Conservation (phyloP, 2,329 filamentous ascomycete species). For the Neofusicoccum ribis region DNA sequence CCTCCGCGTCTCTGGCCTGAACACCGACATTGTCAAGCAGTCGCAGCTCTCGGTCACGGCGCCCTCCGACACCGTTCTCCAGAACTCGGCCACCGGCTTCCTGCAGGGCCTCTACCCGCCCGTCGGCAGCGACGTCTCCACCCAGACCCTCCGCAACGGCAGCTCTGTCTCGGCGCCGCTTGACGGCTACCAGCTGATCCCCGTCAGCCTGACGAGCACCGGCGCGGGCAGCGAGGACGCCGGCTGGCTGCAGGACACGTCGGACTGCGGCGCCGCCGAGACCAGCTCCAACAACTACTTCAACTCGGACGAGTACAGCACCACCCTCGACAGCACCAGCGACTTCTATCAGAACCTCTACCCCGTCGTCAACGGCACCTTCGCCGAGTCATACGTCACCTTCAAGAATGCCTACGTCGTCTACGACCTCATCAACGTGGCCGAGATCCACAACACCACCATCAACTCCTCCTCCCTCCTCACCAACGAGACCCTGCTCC, state of each 20-base stretch:
- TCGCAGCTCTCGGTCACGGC: slow-evolving; percentile 72
- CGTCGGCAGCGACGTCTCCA: slow-evolving; percentile 52
- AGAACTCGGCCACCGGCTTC: slow-evolving; percentile 77
- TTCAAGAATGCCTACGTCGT: slow-evolving; percentile 66
- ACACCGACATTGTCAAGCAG: slow-evolving; percentile 63
- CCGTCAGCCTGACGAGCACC: slow-evolving; percentile 62
- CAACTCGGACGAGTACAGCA: slow-evolving; percentile 50
- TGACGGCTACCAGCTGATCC: slow-evolving; percentile 81
- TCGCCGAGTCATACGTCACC: slow-evolving; percentile 49
- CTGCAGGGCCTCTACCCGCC: slow-evolving; percentile 87
- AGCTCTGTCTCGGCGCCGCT: slow-evolving; percentile 66
- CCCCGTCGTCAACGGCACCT: slow-evolving; percentile 55
- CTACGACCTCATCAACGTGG: slow-evolving; percentile 65
- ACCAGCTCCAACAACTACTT: slow-evolving; percentile 63
- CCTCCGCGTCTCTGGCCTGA: slow-evolving; percentile 66
- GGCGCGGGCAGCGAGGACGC: slow-evolving; percentile 59
- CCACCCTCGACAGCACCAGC: slow-evolving; percentile 49
- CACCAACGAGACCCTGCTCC: slow-evolving; percentile 61
- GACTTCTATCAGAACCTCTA: slow-evolving; percentile 56
- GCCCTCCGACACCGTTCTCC: slow-evolving; percentile 74
- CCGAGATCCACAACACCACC: slow-evolving; percentile 61
- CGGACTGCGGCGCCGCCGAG: slow-evolving; percentile 56
- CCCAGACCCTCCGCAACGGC: slow-evolving; percentile 70
- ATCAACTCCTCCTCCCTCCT: slow-evolving; percentile 59
- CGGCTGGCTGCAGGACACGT: slow-evolving; percentile 60